Percentiles rank a stretch among this genome's conserved stretches.
Evolutionary conservation across 371 early-diverging fungal species (phyloP).

Genomic region (Mucor plumbeus): DNA sequence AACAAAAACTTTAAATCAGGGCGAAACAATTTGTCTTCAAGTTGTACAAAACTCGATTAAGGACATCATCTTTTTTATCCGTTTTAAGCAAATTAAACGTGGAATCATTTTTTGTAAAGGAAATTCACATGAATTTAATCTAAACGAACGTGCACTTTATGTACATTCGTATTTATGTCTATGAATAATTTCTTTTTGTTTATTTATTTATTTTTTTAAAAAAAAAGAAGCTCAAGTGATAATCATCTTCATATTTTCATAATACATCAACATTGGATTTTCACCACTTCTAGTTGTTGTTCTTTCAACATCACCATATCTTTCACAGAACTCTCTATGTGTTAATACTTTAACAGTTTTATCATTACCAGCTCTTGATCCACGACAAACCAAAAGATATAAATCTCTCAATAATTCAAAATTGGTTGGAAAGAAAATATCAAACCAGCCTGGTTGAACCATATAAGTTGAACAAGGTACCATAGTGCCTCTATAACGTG

Average conservation of each 20-base stretch:
- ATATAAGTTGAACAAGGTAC: slow-evolving; percentile 89
- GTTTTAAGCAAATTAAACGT: slow-evolving; percentile 14
- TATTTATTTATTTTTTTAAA: no score
- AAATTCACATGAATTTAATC: not conserved
- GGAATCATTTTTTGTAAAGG: not conserved
- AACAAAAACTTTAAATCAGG: not conserved
- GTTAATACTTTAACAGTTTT: slow-evolving; percentile 60
- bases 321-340: slow-evolving; percentile 74
- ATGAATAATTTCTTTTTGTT: not conserved
- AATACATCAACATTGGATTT: slow-evolving; percentile 93
- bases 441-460: slow-evolving; percentile 93
- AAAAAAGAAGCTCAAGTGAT: slow-evolving; percentile 5
- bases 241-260: slow-evolving; percentile 89
- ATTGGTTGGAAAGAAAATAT: slow-evolving; percentile 95
- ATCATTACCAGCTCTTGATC: slow-evolving; percentile 32
- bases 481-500: slow-evolving; percentile 80
- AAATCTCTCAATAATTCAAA: slow-evolving; percentile 79
- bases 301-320: slow-evolving; percentile 71
- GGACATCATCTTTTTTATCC: slow-evolving; percentile 26
- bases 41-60: slow-evolving; percentile 7
- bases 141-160: slow-evolving; percentile 1
- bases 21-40: not conserved
- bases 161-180: not conserved
- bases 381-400: slow-evolving; percentile 65
- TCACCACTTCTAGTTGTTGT: slow-evolving; percentile 82